Base-by-base conservation (phyloP, 2,329 filamentous ascomycete species). In the Sporothrix brunneoviolacea region DNA sequence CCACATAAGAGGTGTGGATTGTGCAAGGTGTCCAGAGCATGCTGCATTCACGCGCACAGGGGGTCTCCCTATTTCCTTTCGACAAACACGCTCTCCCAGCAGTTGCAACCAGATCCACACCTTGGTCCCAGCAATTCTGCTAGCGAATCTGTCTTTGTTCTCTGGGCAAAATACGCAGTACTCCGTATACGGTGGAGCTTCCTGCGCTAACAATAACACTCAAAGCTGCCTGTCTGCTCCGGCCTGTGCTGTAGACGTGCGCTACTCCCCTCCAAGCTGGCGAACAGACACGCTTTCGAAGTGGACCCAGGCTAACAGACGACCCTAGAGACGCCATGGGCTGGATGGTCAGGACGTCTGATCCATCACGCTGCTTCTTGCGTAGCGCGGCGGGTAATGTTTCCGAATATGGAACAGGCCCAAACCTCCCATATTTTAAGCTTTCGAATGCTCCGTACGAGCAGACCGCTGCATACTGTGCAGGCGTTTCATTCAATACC, bases 341-440 rank as follows among this genome's bases (percentile, higher is more conserved):
- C n/a, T n/a, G 42, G 21, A 27, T 36, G 12, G 32, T 27, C 19
- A 38, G 13, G 22, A 37, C 33, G 33, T 33, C 33, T 37, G 43
- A 28, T 38, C 43, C 43, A 46, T 38, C 43, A 38, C 33, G 10
- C 33, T 38, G n/a, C n/a, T n/a, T n/a, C n/a, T n/a, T n/a, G n/a
- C n/a, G n/a, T n/a, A n/a, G n/a, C 42, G 37, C 39, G 46, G 45
- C 50, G 44, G 52, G 53, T 52, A 54, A 52, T 54, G 46, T 18
- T 54, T 50, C 53, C 53, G 46, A 52, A 54, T 50, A 30, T 24
- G 53, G 53, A 54, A 54, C 45, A 49, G 41, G 28, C 42, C 22
- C 36, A 32, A 16, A 39, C 28, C n/a, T 22, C 30, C 35, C 35
- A 32, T 37, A 30, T 21, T 30, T 21, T n/a, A 38, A 28, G 24